Percentiles rank a stretch among this genome's conserved stretches.
These are phyloP conservation scores for Erysimum cheiri DNA, from an alignment of 441 rosid species.

Conservation along the genomic window DNA sequence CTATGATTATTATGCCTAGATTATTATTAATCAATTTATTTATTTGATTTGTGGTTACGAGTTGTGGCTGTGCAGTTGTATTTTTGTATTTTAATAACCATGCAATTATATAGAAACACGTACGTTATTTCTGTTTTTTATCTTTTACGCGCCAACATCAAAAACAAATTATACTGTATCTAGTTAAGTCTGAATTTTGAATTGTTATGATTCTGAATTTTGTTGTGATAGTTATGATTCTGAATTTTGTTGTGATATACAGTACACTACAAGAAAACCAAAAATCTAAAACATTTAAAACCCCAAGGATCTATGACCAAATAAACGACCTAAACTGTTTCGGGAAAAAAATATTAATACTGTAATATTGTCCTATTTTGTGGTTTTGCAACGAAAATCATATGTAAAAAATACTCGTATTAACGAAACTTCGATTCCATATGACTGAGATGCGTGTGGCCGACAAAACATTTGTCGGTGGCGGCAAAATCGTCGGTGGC, in stretches of 20 bases:
- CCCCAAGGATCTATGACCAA: too few species aligned
- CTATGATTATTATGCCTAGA: conserved; percentile 19
- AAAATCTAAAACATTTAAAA: too few species aligned
- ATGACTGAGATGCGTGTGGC: conserved; percentile 24
- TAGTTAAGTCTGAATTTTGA: too few species aligned
- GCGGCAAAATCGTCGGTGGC: conserved; percentile 43
- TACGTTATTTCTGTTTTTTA: conserved; percentile 6
- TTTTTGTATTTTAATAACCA: conserved; percentile 26
- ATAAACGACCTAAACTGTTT: too few species aligned
- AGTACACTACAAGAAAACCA: too few species aligned
- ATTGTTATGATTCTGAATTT: too few species aligned
- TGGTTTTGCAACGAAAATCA: background rate
- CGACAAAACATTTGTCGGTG: conserved; percentile 46
- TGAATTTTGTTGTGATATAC: too few species aligned
- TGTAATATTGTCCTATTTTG: background rate
- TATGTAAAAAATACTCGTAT: conserved; percentile 2
- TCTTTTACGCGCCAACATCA: conserved; percentile 30
- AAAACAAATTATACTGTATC: background rate
- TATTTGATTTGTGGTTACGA: conserved; percentile 6
- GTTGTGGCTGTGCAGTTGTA: conserved; percentile 37
- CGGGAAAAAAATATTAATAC: background rate
- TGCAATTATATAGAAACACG: conserved; percentile 28
- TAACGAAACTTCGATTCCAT: conserved; percentile 28
- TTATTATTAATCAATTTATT: conserved; percentile 18
- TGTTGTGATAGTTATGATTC: too few species aligned